phyloP scores from a whole-genome alignment of 2,329 filamentous ascomycete genomes.

The Emergomyces orientalis region DNA sequence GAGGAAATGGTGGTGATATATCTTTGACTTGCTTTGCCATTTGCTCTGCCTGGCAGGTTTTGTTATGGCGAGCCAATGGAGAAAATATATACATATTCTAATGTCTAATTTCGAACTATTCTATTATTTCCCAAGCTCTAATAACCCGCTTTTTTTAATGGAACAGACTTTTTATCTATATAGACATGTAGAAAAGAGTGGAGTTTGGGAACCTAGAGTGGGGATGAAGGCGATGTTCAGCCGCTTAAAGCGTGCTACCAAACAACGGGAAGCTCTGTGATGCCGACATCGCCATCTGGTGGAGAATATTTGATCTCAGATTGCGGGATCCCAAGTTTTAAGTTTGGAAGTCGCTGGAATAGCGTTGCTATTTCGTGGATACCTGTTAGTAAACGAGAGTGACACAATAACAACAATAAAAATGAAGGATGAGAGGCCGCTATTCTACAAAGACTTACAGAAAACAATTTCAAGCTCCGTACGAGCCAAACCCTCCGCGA shows the following conservation, averaged over 20 bases:
- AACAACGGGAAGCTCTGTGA: slow-evolving; percentile 32
- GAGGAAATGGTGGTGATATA: not conserved
- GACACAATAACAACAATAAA: not conserved
- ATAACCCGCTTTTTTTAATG: not conserved
- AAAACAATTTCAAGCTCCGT: slow-evolving; percentile 39
- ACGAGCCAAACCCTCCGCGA: slow-evolving; percentile 39
- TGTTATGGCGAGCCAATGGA: not conserved
- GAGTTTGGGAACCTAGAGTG: not conserved
- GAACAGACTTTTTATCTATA: not conserved
- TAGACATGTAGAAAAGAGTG: not conserved
- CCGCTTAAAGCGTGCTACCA: slow-evolving; percentile 5
- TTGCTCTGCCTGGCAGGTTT: not conserved
- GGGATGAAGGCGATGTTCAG: not conserved
- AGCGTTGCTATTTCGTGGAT: slow-evolving; percentile 26
- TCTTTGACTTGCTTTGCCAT: not conserved
- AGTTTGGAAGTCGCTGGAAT: slow-evolving; percentile 32
- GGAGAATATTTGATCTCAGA: slow-evolving; percentile 35
- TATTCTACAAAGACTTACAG: slow-evolving; percentile 24
- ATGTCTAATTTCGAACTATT: not conserved
- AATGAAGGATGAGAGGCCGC: not conserved
- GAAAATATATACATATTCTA: not conserved
- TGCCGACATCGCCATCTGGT: slow-evolving; percentile 34
- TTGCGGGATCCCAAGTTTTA: slow-evolving; percentile 34
- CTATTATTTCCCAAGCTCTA: not conserved
- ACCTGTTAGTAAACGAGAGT: not conserved